Percentiles rank a stretch among this genome's conserved stretches.
Conservation (phyloP, 257 asterid genomes). For the Phtheirospermum japonicum region DNA sequence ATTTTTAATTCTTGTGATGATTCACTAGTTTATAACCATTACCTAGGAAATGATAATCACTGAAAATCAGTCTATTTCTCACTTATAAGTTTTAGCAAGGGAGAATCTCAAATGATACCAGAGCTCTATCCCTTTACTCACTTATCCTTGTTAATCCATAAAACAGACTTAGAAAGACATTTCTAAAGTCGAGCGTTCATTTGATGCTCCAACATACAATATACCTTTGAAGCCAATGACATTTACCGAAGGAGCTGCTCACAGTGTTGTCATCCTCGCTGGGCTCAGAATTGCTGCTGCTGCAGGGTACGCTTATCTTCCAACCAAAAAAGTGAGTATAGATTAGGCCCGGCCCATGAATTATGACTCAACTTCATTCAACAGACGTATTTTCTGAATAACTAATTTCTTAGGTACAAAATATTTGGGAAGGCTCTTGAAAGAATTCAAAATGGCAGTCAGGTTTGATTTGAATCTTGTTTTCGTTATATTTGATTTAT, state of each 20-base stretch:
- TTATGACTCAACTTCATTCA: not conserved
- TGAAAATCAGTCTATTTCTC: too few species aligned
- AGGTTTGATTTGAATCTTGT: slow-evolving; percentile 47
- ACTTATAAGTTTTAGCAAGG: too few species aligned
- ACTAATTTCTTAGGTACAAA: slow-evolving; percentile 41
- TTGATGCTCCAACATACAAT: slow-evolving; percentile 63
- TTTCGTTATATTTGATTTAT: too few species aligned
- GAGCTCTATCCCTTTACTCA: not conserved
- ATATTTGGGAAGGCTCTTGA: slow-evolving; percentile 57
- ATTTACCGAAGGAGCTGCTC: slow-evolving; percentile 64
- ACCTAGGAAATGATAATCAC: too few species aligned
- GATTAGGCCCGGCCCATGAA: too few species aligned
- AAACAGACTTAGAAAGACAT: slow-evolving; percentile 45
- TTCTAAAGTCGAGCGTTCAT: slow-evolving; percentile 51
- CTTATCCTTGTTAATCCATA: slow-evolving; percentile 20
- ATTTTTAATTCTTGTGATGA: too few species aligned
- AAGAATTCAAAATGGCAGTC: slow-evolving; percentile 56
- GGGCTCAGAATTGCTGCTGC: slow-evolving; percentile 60
- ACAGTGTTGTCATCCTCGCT: slow-evolving; percentile 50
- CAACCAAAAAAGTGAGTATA: slow-evolving; percentile 58
- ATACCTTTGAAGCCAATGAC: slow-evolving; percentile 63
- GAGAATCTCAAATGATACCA: too few species aligned
- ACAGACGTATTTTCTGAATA: not conserved
- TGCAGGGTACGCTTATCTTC: slow-evolving; percentile 59
- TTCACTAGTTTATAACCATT: too few species aligned